Evolutionary conservation across 2,329 filamentous ascomycete species (phyloP), one percentile per base, ranked within the genome.

Genomic region (Verticillium nonalfalfae): DNA sequence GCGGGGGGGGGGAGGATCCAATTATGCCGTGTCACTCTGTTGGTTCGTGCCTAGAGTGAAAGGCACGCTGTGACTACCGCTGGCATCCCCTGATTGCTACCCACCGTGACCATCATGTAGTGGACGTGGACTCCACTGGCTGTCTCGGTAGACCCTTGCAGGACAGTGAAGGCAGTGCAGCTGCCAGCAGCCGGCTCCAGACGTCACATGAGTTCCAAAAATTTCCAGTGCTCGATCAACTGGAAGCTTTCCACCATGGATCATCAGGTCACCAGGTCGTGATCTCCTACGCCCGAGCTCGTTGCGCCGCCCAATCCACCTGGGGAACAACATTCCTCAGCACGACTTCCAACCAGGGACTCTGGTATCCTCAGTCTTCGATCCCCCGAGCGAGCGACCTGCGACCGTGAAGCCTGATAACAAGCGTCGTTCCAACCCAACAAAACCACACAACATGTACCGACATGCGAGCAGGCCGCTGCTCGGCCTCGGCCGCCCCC

Each of bases 391-490:
- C 26, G 26, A 26, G 26, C n/a, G 45, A 21, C 45, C 45, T 18
- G 21, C 45, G 45, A 21, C 15, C 1, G 18, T 11, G 18, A n/a
- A 21, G 40, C 40, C 26, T 26, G 26, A 26, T 6, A 4, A 7
- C 45, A 18, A 50, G n/a, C 18, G 21, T 26, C 26, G 3, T 4
- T 26, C 3, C 45, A 18, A n/a, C 45, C 18, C 45, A 7, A 50
- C 45, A 6, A 15, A 6, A 50, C 15, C 39, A 45, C 13, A 33
- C 21, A 45, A 33, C 59, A 61, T 64, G 59, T 64, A 59, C 56
- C 62, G 61, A 50, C 50, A 58, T 34, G 59, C 57, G 59, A 54
- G 31, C 40, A 61, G 62, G 58, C 58, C 63, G 40, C 50, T 64
- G 7, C 57, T 62, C 61, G 64, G 61, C 59, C 33, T 59, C 39